Percentiles rank a stretch among this genome's conserved stretches.
Evolutionary conservation across 2,329 filamentous ascomycete species (phyloP).

Genomic region (Ophiocordyceps camponoti-saundersi): DNA sequence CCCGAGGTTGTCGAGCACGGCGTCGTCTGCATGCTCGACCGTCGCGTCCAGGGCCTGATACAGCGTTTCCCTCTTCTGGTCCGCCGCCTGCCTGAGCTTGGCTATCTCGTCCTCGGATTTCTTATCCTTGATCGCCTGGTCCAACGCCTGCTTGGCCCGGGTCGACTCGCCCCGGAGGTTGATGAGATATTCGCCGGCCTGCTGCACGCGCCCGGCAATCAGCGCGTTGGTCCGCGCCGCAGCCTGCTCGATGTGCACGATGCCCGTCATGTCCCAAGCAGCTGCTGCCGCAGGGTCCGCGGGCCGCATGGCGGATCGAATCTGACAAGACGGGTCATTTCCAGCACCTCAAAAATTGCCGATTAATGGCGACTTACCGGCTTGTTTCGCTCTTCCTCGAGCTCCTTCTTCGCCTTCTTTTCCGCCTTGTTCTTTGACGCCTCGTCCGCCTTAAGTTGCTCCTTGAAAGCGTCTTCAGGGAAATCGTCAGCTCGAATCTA

Average conservation of each 20-base stretch:
- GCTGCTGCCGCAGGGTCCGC: slow-evolving; percentile 27
- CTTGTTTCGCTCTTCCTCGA: slow-evolving; percentile 21
- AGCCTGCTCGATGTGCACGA: slow-evolving; percentile 27
- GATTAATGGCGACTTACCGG: slow-evolving; percentile 14
- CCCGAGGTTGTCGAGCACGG: slow-evolving; percentile 39
- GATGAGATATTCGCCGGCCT: slow-evolving; percentile 32
- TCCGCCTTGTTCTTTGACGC: slow-evolving; percentile 27
- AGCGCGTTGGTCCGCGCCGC: slow-evolving; percentile 18
- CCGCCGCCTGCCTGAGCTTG: slow-evolving; percentile 22
- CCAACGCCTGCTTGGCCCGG: slow-evolving; percentile 25
- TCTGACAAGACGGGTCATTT: slow-evolving; percentile 7
- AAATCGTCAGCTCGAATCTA: not conserved
- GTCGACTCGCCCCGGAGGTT: slow-evolving; percentile 30
- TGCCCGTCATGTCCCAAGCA: slow-evolving; percentile 34
- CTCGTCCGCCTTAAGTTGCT: slow-evolving; percentile 28
- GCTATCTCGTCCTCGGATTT: slow-evolving; percentile 17
- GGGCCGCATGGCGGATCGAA: slow-evolving; percentile 26
- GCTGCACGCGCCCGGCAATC: slow-evolving; percentile 30
- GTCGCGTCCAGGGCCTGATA: slow-evolving; percentile 35
- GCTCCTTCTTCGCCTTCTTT: slow-evolving; percentile 25
- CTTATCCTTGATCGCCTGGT: slow-evolving; percentile 25
- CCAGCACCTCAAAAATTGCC: not conserved
- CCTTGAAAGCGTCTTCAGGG: slow-evolving; percentile 22
- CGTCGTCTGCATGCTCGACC: slow-evolving; percentile 34
- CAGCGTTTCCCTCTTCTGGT: slow-evolving; percentile 29